phyloP scores from a whole-genome alignment of 176 grass and related monocot species.

The Eleusine indica region DNA sequence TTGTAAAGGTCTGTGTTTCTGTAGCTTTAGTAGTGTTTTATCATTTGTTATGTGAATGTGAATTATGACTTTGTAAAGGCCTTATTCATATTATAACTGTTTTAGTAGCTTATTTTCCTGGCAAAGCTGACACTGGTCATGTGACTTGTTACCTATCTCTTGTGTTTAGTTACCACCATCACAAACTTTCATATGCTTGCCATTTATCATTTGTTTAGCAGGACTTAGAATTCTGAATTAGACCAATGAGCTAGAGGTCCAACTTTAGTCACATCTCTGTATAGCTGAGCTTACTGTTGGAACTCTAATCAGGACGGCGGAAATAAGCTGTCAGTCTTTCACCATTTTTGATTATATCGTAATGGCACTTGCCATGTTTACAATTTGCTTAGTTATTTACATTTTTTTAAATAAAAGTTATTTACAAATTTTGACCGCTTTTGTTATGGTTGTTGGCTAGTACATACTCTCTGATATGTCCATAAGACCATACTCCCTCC shows the following conservation, averaged over 20 bases:
- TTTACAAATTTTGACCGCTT: not conserved
- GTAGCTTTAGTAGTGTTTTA: slow-evolving; percentile 16
- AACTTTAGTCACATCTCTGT: not conserved
- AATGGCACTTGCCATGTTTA: not conserved
- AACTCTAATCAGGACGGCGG: not conserved
- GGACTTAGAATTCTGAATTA: slow-evolving; percentile 15
- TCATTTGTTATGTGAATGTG: no score
- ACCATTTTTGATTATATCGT: not conserved
- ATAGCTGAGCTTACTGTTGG: not conserved
- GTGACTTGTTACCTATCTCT: slow-evolving; percentile 18
- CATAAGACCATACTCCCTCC: not conserved
- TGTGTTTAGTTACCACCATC: not conserved
- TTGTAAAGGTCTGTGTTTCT: slow-evolving; percentile 72
- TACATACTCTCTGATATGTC: not conserved
- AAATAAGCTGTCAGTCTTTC: not conserved
- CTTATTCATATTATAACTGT: not conserved
- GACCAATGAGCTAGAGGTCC: not conserved
- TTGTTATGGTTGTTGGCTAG: not conserved
- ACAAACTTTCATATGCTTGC: not conserved
- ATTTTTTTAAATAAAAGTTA: not conserved
- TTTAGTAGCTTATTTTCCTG: not conserved
- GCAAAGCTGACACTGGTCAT: not conserved
- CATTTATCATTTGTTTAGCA: not conserved
- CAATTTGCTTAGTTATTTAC: slow-evolving; percentile 6
- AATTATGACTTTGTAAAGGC: no score